Evolutionary conservation across 257 asterid genomes (phyloP).

Genomic region (Capsicum rhomboideum): DNA sequence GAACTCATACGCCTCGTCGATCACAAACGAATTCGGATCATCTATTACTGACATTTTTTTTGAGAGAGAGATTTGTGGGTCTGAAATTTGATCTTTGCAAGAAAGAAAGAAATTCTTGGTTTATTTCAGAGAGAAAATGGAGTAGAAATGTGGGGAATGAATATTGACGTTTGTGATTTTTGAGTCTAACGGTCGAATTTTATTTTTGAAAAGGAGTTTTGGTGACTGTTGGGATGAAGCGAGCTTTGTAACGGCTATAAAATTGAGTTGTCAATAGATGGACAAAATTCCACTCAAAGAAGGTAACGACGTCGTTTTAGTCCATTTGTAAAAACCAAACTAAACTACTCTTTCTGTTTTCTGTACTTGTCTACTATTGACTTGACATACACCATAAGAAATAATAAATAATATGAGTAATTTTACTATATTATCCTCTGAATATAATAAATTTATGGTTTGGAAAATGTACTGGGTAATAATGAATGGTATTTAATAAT

Average conservation of each 20-base stretch:
- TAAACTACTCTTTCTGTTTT: no score
- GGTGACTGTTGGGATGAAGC: background rate
- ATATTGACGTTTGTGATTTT: constrained; percentile 7
- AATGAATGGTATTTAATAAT: no score
- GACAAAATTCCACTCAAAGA: background rate
- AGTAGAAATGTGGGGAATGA: background rate
- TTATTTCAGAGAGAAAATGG: background rate
- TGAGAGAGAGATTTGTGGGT: background rate
- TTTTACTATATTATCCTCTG: no score
- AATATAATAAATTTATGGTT: no score
- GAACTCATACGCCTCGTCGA: constrained; percentile 74
- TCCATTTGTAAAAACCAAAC: no score
- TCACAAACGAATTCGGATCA: constrained; percentile 28
- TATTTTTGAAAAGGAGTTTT: constrained; percentile 14
- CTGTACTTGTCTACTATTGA: no score
- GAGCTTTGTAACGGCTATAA: constrained; percentile 1
- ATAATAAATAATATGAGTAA: no score
- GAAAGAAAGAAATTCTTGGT: background rate
- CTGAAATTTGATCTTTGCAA: background rate
- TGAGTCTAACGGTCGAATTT: constrained; percentile 44
- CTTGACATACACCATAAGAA: no score
- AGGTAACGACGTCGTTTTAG: background rate
- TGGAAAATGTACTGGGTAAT: no score
- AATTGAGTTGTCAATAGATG: background rate
- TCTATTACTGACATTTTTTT: constrained; percentile 39